Evolutionary conservation across 805 yeast genomes (phyloP).

Genomic region (Yamadazyma sp.): DNA sequence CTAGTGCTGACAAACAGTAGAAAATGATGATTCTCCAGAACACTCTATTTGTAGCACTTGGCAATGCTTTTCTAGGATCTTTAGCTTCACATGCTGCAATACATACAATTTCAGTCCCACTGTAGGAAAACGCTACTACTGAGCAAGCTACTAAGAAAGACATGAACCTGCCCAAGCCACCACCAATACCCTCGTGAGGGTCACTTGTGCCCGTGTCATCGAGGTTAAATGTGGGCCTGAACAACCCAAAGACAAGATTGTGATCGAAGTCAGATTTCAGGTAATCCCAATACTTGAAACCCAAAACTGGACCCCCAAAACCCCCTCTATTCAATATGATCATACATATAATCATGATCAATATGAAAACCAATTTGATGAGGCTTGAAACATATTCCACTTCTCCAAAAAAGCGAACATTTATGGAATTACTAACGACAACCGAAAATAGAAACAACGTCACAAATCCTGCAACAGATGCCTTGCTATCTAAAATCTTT

Average conservation of each 20-base stretch:
- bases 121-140: conserved; percentile 71
- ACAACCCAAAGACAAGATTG: conserved; percentile 62
- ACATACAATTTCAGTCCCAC: conserved; percentile 81
- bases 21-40: conserved; percentile 68
- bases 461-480: conserved; percentile 61
- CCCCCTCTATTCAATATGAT: conserved; percentile 64
- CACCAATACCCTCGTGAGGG: conserved; percentile 55
- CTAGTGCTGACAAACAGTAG: conserved; percentile 64
- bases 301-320: conserved; percentile 46
- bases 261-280: conserved; percentile 48
- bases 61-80: conserved; percentile 74
- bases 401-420: conserved; percentile 74
- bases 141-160: conserved; percentile 60
- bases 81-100: conserved; percentile 86
- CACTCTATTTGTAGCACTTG: conserved; percentile 72
- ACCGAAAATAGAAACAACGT: conserved; percentile 53
- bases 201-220: conserved; percentile 51
- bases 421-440: conserved; percentile 55
- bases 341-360: conserved; percentile 60
- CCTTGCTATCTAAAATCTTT: conserved; percentile 45
- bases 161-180: conserved; percentile 58
- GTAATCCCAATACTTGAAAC: conserved; percentile 69
- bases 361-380: conserved; percentile 52
- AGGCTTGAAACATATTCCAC: conserved; percentile 64
- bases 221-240: conserved; percentile 70